Evolutionary conservation across 345 rosid species (phyloP).

Genomic region (Eutrema japonicum): DNA sequence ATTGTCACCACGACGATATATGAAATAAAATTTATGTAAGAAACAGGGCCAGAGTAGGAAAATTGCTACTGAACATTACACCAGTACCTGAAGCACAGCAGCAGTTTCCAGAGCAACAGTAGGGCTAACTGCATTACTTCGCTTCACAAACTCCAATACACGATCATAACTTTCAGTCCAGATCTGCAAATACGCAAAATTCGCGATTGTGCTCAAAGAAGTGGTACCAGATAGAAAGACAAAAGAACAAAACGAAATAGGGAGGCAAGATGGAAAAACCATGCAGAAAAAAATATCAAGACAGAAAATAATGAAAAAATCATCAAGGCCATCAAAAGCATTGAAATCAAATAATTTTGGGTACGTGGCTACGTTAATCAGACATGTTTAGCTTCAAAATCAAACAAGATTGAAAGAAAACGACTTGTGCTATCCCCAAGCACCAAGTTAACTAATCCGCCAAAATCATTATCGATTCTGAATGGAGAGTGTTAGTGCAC

Average conservation of each 20-base stretch:
- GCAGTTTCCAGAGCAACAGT: conserved; percentile 94
- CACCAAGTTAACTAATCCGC: conserved; percentile 16
- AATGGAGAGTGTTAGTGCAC: conserved; percentile 14
- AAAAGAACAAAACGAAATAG: not conserved
- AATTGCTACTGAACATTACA: conserved; percentile 34
- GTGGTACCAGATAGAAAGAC: conserved; percentile 9
- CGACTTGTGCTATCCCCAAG: not conserved
- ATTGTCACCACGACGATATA: conserved; percentile 11
- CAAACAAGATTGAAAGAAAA: conserved; percentile 8
- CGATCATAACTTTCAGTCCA: conserved; percentile 92
- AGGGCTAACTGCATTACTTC: conserved; percentile 97
- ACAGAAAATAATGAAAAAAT: conserved; percentile 1
- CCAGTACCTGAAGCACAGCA: conserved; percentile 89
- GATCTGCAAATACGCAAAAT: conserved; percentile 58
- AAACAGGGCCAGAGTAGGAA: conserved; percentile 7
- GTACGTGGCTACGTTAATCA: too few species aligned
- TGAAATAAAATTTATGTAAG: not conserved
- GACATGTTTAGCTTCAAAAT: too few species aligned
- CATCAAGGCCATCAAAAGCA: not conserved
- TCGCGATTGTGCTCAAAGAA: conserved; percentile 23
- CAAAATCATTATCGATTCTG: not conserved
- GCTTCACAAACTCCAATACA: conserved; percentile 83
- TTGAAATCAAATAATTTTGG: too few species aligned
- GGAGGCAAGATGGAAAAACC: conserved; percentile 6
- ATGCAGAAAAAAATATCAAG: conserved; percentile 19